A percentile compares a stretch with the other conserved stretches of the same genome.
These are phyloP conservation scores for Stentor coeruleus DNA, from an alignment of 73 alveolate species.

Conservation along the genomic window DNA sequence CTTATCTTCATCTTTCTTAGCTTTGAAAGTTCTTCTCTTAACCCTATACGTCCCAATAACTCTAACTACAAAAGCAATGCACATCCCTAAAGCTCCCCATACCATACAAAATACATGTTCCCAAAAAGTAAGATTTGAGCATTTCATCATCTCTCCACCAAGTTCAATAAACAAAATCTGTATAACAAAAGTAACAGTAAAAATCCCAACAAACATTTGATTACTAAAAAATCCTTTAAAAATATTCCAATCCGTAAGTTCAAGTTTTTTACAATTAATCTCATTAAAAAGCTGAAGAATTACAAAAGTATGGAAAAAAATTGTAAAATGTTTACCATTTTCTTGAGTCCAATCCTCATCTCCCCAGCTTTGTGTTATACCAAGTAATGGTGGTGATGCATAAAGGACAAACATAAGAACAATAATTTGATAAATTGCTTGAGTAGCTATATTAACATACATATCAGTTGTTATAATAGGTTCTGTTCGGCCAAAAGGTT, in stretches of 20 bases:
- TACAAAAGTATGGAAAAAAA: constrained; percentile 68
- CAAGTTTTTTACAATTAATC: constrained; percentile 67
- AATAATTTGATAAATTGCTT: constrained; percentile 68
- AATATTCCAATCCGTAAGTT: neutral
- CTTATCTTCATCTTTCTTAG: neutral
- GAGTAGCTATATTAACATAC: constrained; percentile 80
- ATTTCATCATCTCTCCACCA: constrained; percentile 80
- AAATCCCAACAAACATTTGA: constrained; percentile 23
- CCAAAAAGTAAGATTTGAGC: constrained; percentile 44
- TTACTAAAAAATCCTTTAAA: constrained; percentile 27
- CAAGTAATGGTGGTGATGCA: constrained; percentile 35
- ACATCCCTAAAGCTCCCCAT: constrained; percentile 32
- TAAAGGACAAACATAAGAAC: constrained; percentile 67
- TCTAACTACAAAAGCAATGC: constrained; percentile 17
- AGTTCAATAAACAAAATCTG: constrained; percentile 58
- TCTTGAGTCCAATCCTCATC: constrained; percentile 48
- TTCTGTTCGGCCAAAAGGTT: constrained; percentile 83
- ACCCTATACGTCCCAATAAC: neutral
- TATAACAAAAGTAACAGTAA: constrained; percentile 50
- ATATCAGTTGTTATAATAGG: constrained; percentile 80
- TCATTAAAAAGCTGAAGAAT: constrained; percentile 67
- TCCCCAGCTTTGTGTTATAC: constrained; percentile 31
- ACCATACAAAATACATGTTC: constrained; percentile 63
- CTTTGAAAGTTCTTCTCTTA: neutral
- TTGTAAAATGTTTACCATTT: constrained; percentile 69